Base-by-base conservation (phyloP, 2,329 filamentous ascomycete species). In the Penicillium sclerotiorum region DNA sequence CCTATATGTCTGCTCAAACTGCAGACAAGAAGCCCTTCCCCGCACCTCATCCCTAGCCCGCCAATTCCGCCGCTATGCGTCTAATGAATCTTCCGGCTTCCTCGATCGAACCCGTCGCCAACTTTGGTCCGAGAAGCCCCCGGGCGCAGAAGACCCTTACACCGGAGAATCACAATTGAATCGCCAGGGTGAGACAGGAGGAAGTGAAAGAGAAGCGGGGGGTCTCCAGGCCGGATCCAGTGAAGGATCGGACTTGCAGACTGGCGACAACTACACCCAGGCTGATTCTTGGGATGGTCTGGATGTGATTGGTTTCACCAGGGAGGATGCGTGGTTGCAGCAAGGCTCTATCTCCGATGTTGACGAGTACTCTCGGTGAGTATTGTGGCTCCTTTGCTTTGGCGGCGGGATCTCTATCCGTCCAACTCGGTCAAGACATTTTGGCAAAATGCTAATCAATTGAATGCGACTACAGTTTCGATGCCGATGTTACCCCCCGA, bases 221-320 rank as follows among this genome's bases (percentile, higher is more conserved):
- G 47, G 51, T 50, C 33, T 58, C 47, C 39, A 23, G 47, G 48
- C 50, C 28, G 53, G 39, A 5, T 40, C 47, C 15, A 49, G 59
- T 8, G 23, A 23, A 13, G 39, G 21, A 53, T 57, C 56, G 45
- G 52, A 54, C 21, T 37, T 50, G 37, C 36, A 46, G 8, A 37
- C 21, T 42, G 52, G 57, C 27, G 49, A 55, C 13, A 25, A 27
- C n/a, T 53, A 58, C 30, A 27, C 35, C 25, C 45, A 55, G 49
- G 52, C 52, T 11, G 41, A 55, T 43, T 49, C 37, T 3, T 82
- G 80, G 78, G 70, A 80, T 45, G 78, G 77, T 0, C 65, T 87
- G 50, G 73, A 80, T 56, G 70, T 68, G 42, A 73, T 87, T 27
- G 85, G 85, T 6, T 74, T 76, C 50, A 61, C 76, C 7, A 18